These are phyloP conservation scores for Biscogniauxia sp. DNA, from an alignment of 2,329 filamentous ascomycete species.

Conservation along the genomic window DNA sequence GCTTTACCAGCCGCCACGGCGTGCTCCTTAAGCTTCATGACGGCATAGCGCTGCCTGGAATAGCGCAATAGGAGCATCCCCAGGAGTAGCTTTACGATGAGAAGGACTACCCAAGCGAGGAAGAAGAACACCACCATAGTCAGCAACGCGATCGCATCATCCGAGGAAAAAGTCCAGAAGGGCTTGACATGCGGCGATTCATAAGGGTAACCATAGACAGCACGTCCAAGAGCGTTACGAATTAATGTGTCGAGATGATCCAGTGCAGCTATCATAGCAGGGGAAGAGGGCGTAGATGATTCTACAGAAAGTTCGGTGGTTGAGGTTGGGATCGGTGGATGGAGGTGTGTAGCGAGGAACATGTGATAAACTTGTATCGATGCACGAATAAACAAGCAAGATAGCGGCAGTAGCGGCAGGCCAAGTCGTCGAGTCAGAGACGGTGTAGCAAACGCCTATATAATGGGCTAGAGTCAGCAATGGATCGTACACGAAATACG, in stretches of 20 bases:
- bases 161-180: conserved; percentile 60
- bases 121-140: conserved; percentile 90
- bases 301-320: conserved; percentile 66
- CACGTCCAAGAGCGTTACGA: conserved; percentile 72
- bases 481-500: background rate
- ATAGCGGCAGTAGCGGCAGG: conserved; percentile 85
- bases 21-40: conserved; percentile 72
- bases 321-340: conserved; percentile 66
- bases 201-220: conserved; percentile 62
- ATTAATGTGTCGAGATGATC: conserved; percentile 77
- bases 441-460: conserved; percentile 81
- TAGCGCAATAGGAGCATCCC: conserved; percentile 85
- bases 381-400: conserved; percentile 92
- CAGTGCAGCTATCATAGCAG: conserved; percentile 72
- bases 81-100: conserved; percentile 80
- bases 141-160: conserved; percentile 69
- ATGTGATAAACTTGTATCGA: conserved; percentile 97
- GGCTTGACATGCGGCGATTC: conserved; percentile 37
- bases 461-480: conserved; percentile 1
- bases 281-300: conserved; percentile 62
- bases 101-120: conserved; percentile 76
- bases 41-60: conserved; percentile 72
- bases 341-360: conserved; percentile 87
- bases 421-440: conserved; percentile 87
- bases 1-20: conserved; percentile 43